phyloP scores from a whole-genome alignment of 2,329 filamentous ascomycete species.

The Leptographium wingfieldii region DNA sequence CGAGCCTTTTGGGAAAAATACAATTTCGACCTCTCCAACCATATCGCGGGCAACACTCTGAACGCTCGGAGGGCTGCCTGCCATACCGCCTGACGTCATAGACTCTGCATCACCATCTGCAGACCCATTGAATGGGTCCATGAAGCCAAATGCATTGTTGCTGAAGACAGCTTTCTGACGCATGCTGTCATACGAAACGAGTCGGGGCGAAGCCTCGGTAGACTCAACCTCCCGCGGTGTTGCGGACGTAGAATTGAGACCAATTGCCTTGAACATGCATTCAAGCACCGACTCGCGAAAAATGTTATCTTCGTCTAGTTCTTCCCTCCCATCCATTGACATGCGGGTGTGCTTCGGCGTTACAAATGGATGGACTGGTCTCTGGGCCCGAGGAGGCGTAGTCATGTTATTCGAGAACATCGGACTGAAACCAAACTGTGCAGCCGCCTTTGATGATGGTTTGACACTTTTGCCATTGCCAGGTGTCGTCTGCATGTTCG shows the following conservation, averaged over 20 bases:
- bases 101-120: conserved; percentile 81
- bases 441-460: background rate
- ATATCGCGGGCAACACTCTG: conserved; percentile 63
- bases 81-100: conserved; percentile 51
- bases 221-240: conserved; percentile 58
- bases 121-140: conserved; percentile 68
- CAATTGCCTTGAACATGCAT: conserved; percentile 91
- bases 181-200: conserved; percentile 73
- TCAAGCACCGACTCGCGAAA: conserved; percentile 86
- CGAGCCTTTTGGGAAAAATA: conserved; percentile 90
- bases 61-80: conserved; percentile 47
- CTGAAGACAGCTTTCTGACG: conserved; percentile 68
- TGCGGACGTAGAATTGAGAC: conserved; percentile 57
- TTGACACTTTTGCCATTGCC: background rate
- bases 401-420: conserved; percentile 16
- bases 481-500: background rate
- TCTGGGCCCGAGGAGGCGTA: conserved; percentile 34
- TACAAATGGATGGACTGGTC: conserved; percentile 44
- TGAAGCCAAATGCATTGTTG: conserved; percentile 79
- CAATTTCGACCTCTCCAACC: conserved; percentile 87
- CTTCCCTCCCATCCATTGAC: conserved; percentile 59
- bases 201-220: conserved; percentile 69
- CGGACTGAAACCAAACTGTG: conserved; percentile 11
- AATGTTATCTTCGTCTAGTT: conserved; percentile 73
- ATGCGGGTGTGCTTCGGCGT: conserved; percentile 35